Evolutionary conservation across 2,329 filamentous ascomycete genomes (phyloP).

Genomic region (Diaporthe vexans): DNA sequence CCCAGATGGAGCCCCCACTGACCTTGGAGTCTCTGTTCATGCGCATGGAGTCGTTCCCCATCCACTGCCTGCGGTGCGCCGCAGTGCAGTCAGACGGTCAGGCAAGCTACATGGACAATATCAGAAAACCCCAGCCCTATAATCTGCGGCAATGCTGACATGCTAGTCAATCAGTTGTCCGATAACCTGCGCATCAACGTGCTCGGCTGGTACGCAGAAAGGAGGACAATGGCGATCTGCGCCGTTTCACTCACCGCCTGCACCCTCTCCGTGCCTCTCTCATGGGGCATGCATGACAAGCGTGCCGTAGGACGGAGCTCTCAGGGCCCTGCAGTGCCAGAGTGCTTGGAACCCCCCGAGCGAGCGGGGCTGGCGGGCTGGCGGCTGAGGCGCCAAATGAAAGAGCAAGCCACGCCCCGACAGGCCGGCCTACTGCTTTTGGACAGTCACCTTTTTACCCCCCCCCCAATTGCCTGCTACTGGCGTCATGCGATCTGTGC

Average conservation of each 20-base stretch:
- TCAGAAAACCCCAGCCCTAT: neutral
- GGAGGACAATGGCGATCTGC: constrained; percentile 17
- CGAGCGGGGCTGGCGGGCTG: constrained; percentile 5
- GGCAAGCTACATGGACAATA: neutral
- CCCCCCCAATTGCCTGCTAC: neutral
- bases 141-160: constrained; percentile 2
- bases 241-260: constrained; percentile 27
- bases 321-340: constrained; percentile 12
- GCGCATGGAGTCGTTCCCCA: constrained; percentile 27
- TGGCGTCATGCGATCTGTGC: constrained; percentile 18
- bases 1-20: constrained; percentile 18
- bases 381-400: constrained; percentile 21
- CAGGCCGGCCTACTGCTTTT: neutral
- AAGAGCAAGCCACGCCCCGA: constrained; percentile 1
- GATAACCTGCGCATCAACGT: neutral
- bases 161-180: neutral
- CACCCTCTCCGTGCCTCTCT: constrained; percentile 2
- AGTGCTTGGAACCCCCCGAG: neutral
- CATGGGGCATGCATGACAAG: constrained; percentile 30
- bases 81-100: constrained; percentile 17
- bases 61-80: constrained; percentile 18
- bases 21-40: constrained; percentile 32
- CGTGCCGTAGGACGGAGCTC: constrained; percentile 12
- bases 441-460: neutral
- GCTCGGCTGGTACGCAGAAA: constrained; percentile 14